Evolutionary conservation across 768 basidiomycete species (phyloP), one percentile per base, ranked within the genome.

Genomic region (Termitomyces sp.): DNA sequence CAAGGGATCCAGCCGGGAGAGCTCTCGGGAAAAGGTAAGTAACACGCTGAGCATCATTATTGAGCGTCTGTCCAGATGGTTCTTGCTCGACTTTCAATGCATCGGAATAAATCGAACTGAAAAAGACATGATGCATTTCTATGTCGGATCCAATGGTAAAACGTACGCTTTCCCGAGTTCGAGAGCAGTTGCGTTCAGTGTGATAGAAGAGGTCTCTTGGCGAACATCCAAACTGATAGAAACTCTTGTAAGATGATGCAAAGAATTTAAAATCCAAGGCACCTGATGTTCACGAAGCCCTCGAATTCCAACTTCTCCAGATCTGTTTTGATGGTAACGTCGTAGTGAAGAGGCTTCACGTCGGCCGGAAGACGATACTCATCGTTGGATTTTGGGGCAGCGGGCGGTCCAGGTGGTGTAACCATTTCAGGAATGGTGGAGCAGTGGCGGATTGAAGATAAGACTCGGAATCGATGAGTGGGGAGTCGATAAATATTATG

Each of bases 311-410:
- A 78, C n/a, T 77, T 78, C 55, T 87, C 79, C 52, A 98, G 82
- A 72, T 98, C 91, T 3, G 92, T 94, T 65, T 81, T 83, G 67
- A 94, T 73, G 45, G 83, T 83, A 49, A 94, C 66, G 62, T 90
- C 86, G 70, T 94, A 95, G 67, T 94, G 90, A 7, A 70, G 78
- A 12, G 91, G 86, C 63, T 78, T 82, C 53, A 89, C 80, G 60
- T 84, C 72, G 1, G 77, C 76, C 19, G 89, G 88, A 52, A 92
- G 80, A 63, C 89, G 84, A 64, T 81, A 81, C 55, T 76, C 67
- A 62, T 75, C 66, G 62, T 76, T 68, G 12, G 68, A n/a, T 23
- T 54, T 63, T 10, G 63, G 54, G 21, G 57, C 59, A 51, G 65
- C 55, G 9, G 61, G 35, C 19, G 62, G 50, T 43, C 64, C 52